Percentiles rank a stretch among this genome's conserved stretches.
phyloP scores from a whole-genome alignment of 805 yeast genomes.

The Ogataea haglerorum region DNA sequence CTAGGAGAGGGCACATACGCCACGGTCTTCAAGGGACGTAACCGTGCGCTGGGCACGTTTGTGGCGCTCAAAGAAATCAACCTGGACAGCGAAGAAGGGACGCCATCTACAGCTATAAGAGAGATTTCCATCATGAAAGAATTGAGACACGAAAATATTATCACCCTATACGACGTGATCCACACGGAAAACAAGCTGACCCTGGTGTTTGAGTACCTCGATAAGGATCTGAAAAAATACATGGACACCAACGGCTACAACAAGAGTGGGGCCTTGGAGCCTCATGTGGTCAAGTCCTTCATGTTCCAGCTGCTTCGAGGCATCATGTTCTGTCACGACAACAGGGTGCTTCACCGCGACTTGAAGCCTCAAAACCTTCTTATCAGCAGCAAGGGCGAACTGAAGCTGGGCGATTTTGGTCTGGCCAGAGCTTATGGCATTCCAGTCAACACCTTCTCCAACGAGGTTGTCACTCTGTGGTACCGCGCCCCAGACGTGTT shows the following conservation, averaged over 20 bases:
- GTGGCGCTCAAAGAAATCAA: conserved; percentile 95
- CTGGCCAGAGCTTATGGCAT: conserved; percentile 97
- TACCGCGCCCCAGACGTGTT: conserved; percentile 97
- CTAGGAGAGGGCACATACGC: conserved; percentile 97
- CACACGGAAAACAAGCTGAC: conserved; percentile 96
- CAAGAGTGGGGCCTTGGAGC: conserved; percentile 64
- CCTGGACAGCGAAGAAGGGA: conserved; percentile 95
- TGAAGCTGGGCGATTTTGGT: conserved; percentile 95
- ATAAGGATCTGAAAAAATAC: conserved; percentile 87
- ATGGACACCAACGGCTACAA: conserved; percentile 79
- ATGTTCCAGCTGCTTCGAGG: conserved; percentile 94
- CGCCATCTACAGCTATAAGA: conserved; percentile 96
- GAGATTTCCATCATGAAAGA: conserved; percentile 96
- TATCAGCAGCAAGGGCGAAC: conserved; percentile 84
- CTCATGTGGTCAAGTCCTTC: conserved; percentile 76
- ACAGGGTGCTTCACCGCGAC: conserved; percentile 79
- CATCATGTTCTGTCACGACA: conserved; percentile 81
- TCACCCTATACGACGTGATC: conserved; percentile 88
- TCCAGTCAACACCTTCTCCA: conserved; percentile 94
- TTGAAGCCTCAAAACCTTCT: conserved; percentile 93
- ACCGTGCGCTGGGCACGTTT: conserved; percentile 77
- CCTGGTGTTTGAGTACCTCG: conserved; percentile 89
- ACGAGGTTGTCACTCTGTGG: conserved; percentile 98
- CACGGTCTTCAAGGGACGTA: conserved; percentile 94
- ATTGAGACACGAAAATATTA: conserved; percentile 87